A percentile compares a stretch with the other conserved stretches of the same genome.
phyloP scores from a whole-genome alignment of 129 eudicot genomes.

The Flaveria bidentis region DNA sequence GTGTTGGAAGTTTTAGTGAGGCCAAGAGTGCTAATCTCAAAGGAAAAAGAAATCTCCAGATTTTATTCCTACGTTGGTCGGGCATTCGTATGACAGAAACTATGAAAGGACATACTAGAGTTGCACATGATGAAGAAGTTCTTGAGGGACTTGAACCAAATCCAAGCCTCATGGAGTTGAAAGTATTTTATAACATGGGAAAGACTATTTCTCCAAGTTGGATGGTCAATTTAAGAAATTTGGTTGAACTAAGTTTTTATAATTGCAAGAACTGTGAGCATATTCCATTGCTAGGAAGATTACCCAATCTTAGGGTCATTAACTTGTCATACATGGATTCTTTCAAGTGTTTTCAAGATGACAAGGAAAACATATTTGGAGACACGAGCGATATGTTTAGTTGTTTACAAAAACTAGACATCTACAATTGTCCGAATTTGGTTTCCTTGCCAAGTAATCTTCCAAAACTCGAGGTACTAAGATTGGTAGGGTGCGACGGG shows the following conservation, averaged over 20 bases:
- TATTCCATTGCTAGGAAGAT: slow-evolving; percentile 21
- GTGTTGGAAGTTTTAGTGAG: slow-evolving; percentile 17
- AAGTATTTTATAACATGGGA: background rate
- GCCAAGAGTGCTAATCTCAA: slow-evolving; percentile 26
- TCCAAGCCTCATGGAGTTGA: background rate
- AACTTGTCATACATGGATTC: background rate
- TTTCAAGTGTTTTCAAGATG: slow-evolving; percentile 15
- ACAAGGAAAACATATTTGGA: background rate
- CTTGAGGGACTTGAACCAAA: slow-evolving; percentile 29
- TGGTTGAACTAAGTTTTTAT: background rate
- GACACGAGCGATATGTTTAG: slow-evolving; percentile 1
- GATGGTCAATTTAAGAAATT: slow-evolving; percentile 5
- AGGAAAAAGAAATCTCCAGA: background rate
- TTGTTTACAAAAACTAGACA: background rate
- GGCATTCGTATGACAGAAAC: background rate
- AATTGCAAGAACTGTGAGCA: background rate
- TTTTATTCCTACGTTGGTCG: background rate
- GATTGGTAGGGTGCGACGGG: background rate
- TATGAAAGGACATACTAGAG: background rate
- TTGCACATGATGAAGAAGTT: slow-evolving; percentile 18
- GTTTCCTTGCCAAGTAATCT: slow-evolving; percentile 16
- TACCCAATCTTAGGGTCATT: slow-evolving; percentile 20
- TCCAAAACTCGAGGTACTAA: background rate
- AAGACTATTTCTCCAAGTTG: slow-evolving; percentile 20
- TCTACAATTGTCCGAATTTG: background rate